Evolutionary conservation across 2,329 filamentous ascomycete genomes (phyloP), one percentile per base, ranked within the genome.

Genomic region (Ophiosphaerella korrae): DNA sequence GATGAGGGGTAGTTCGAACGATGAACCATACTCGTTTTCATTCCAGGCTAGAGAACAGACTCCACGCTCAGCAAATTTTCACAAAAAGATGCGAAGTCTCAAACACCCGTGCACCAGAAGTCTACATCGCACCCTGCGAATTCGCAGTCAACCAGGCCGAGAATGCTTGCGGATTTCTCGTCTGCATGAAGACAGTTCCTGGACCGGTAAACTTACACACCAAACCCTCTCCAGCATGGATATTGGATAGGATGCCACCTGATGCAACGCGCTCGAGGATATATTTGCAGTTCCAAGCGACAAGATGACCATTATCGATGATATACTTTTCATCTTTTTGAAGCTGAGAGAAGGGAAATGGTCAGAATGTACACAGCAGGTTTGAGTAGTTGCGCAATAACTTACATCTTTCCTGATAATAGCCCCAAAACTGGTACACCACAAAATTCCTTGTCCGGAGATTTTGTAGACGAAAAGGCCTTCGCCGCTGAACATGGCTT

Each of bases 251-350:
- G 57, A 99, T 86, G 33, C 94, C 94, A 2, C 94, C 94, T 3
- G 89, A 94, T 0, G 93, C 87, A 3, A 95, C 88, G 13, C 94
- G 87, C 76, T 97, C 92, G 56, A 99, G 85, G 4, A 90, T 82
- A 67, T 97, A 99, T 68, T 96, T 91, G 68, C 89, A 92, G 71
- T 97, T 97, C 94, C 94, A 99, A 0, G 94, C 93, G 0, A 97
- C 92, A 1, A 97, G 81, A 63, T 97, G 92, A 3, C 91, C 91
- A 64, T 96, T 96, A 66, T 96, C 91, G 49, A 97, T 87, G 59
- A 94, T 90, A 74, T 97, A 97, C 62, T 88, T 88, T 71, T 97
- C 93, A 8, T 88, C 88, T 11, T 82, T 79, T 63, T 75, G 73
- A 43, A 84, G 72, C 80, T 82, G 49, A 48, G 16, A 13, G 6